Base-by-base conservation (phyloP, 2,329 filamentous ascomycete species). In the Fusarium bulbicola region DNA sequence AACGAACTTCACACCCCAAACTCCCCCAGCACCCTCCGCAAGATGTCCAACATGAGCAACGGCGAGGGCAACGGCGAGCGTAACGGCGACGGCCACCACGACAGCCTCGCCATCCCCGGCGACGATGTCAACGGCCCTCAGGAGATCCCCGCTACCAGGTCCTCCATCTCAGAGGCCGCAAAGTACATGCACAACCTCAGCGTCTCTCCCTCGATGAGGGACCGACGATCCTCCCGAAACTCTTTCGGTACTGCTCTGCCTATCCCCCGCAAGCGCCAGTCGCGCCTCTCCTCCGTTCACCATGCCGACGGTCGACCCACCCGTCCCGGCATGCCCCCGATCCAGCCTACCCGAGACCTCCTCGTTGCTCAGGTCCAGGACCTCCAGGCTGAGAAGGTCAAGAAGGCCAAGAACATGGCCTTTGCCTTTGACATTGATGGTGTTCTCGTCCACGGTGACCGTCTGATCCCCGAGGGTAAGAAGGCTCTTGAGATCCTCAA, bases 381-480 rank as follows among this genome's bases (percentile, higher is more conserved):
- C 72, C 85, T 93, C 73, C 86, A 88, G 75, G 82, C 87, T 63
- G 88, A 91, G 75, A 93, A 92, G 84, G 92, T 92, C 21, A 83
- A 83, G 36, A 87, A 88, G 65, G 92, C 91, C 66, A 94, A 94
- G 87, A 91, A 94, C 84, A 93, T 94, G 91, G 76, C 76, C 12
- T 95, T 95, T 74, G 92, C 91, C 77, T 95, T 95, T 73, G 93
- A 95, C 77, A 96, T 98, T 80, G 95, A 98, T 79, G 95, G 95
- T 73, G 95, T 98, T 20, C 90, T 98, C 20, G 86, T 97, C 43
- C 93, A 95, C 78, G 92, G 92, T 69, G 90, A 92, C 15, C 90
- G 91, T 73, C 92, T 94, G 9, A 90, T 97, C 53, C 92, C 93
- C 6, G 91, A 92, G 58, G 95, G 95, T 8, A 85, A 89, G 5